phyloP scores from a whole-genome alignment of 2,329 filamentous ascomycete genomes.

The Neodidymelliopsis sp. region DNA sequence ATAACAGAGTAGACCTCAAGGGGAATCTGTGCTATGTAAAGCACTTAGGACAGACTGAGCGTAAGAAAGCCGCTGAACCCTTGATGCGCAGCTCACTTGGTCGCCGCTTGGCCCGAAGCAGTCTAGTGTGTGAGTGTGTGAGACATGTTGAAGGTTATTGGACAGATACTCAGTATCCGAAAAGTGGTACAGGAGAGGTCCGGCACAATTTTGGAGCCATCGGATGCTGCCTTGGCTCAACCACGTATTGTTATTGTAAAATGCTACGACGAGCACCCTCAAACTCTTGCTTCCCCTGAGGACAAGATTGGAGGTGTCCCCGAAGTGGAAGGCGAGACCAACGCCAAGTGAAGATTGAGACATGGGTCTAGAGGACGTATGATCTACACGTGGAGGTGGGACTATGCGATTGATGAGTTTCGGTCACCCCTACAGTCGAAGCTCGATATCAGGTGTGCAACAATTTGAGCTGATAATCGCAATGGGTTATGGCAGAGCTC shows the following conservation, averaged over 20 bases:
- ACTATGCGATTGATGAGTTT: neutral
- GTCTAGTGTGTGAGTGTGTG: neutral
- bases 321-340: neutral
- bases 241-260: slow-evolving; percentile 1
- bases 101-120: slow-evolving; percentile 1
- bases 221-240: neutral
- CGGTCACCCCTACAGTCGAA: neutral
- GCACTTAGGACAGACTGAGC: slow-evolving; percentile 5
- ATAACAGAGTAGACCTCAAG: neutral
- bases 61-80: slow-evolving; percentile 14
- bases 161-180: neutral
- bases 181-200: neutral
- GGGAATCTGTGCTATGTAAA: slow-evolving; percentile 1
- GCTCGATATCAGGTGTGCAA: neutral
- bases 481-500: no score
- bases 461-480: no score
- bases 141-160: slow-evolving; percentile 21
- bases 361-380: neutral
- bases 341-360: neutral
- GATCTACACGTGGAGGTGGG: neutral
- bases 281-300: slow-evolving; percentile 5
- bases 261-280: neutral
- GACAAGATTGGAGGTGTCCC: slow-evolving; percentile 2
- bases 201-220: neutral
- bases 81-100: slow-evolving; percentile 12